Base-by-base conservation (phyloP, 2,329 filamentous ascomycete genomes). In the Verticillium klebahnii region DNA sequence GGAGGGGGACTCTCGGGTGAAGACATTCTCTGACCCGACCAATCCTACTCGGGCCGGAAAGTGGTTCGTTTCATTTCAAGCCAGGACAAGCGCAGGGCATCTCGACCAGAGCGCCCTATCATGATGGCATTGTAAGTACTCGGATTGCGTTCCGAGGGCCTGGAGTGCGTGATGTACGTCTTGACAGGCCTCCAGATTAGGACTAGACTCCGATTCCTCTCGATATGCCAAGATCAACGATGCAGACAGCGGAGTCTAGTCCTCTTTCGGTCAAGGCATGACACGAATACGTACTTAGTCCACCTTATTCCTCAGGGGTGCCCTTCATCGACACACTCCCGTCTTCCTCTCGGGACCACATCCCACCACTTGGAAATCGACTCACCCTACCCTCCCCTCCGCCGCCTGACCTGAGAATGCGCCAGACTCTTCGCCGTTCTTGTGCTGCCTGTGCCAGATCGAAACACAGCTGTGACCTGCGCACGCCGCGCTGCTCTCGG, bases 401-500 rank as follows among this genome's bases (percentile, higher is more conserved):
- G n/a, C 60, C 54, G 25, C 5, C n/a, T 15, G 37, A 37, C 32
- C 14, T 32, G 34, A 70, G 64, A 62, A 86, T 86, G 83, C 81
- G 79, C 69, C 74, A 73, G 65, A 84, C 82, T n/a, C 82, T 86
- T 61, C 82, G 84, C 54, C 73, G 84, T 65, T 85, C 84, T 9
- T 86, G 84, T 72, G 74, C 76, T 65, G 78, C 82, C 17, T 86
- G 84, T 67, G 83, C 82, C 52, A 84, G 77, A 67, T 76, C 81
- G 5, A 86, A 86, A 67, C 77, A 82, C 64, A 78, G 80, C 62
- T 86, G 84, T 69, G 82, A 86, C 67, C 78, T 86, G 19, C 74
- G 74, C 34, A 82, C 77, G 1, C 84, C 84, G 4, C 76, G 73
- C 58, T 86, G 84, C 71, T 84, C 83, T 4, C 80, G 84, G 60